These are phyloP conservation scores for Paecilomyces formosus DNA, from an alignment of 2,329 filamentous ascomycete species.

Conservation along the genomic window DNA sequence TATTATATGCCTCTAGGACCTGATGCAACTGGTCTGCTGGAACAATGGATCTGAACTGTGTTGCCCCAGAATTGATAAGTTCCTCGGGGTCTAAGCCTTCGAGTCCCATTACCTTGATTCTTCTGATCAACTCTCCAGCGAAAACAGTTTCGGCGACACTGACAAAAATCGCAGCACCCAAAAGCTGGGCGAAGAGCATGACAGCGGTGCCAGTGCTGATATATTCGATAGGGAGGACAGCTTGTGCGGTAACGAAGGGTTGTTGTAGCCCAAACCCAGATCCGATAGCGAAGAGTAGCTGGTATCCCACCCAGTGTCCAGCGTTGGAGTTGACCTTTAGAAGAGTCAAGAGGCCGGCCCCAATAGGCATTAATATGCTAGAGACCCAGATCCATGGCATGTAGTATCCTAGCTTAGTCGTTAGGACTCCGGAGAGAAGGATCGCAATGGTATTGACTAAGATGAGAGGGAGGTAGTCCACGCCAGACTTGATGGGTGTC, in stretches of 20 bases:
- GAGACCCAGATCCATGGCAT: not conserved
- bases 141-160: slow-evolving; percentile 22
- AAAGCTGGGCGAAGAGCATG: slow-evolving; percentile 13
- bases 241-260: slow-evolving; percentile 13
- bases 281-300: not conserved
- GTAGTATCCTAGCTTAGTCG: not conserved
- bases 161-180: slow-evolving; percentile 24
- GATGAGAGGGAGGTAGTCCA: not conserved
- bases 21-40: not conserved
- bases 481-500: not conserved
- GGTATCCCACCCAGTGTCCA: not conserved
- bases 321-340: not conserved
- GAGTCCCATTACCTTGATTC: not conserved
- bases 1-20: slow-evolving; percentile 1
- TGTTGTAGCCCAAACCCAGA: slow-evolving; percentile 8
- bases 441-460: not conserved
- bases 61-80: not conserved
- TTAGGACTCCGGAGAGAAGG: not conserved
- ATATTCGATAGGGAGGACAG: slow-evolving; percentile 17
- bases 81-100: not conserved
- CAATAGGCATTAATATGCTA: not conserved
- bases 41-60: not conserved
- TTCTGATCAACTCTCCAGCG: not conserved
- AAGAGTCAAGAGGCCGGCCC: not conserved
- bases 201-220: slow-evolving; percentile 18